Evolutionary conservation across 2,329 filamentous ascomycete genomes (phyloP).

Genomic region (Aspergillus ochraceus): DNA sequence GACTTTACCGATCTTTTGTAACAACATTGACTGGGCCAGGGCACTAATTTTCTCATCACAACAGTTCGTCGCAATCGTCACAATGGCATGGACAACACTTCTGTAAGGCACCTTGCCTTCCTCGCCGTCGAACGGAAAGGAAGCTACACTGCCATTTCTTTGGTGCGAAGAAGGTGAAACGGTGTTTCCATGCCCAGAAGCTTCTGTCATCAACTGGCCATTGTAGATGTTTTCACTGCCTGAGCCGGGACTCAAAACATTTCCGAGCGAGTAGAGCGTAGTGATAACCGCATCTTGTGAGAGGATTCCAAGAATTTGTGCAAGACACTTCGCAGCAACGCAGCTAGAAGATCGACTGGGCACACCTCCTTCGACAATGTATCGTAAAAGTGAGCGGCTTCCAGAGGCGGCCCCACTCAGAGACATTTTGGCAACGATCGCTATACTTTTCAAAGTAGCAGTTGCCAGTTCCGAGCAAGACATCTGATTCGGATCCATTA

Average conservation of each 20-base stretch:
- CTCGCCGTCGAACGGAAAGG: slow-evolving; percentile 70
- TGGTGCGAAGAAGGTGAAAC: slow-evolving; percentile 38
- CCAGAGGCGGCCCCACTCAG: slow-evolving; percentile 71
- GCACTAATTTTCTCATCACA: slow-evolving; percentile 90
- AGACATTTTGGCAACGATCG: slow-evolving; percentile 74
- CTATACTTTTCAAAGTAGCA: slow-evolving; percentile 77
- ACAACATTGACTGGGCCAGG: slow-evolving; percentile 87
- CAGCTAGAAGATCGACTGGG: slow-evolving; percentile 66
- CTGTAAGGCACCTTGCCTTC: slow-evolving; percentile 78
- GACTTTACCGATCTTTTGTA: slow-evolving; percentile 92
- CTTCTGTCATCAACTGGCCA: slow-evolving; percentile 28
- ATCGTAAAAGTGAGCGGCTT: slow-evolving; percentile 76
- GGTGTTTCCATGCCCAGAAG: slow-evolving; percentile 51
- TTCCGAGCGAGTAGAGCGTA: slow-evolving; percentile 93
- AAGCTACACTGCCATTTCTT: slow-evolving; percentile 56
- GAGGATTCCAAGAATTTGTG: slow-evolving; percentile 74
- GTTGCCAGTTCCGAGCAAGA: slow-evolving; percentile 73
- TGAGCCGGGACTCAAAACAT: slow-evolving; percentile 77
- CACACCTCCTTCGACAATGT: slow-evolving; percentile 78
- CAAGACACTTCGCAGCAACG: slow-evolving; percentile 80
- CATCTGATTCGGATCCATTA: slow-evolving; percentile 80
- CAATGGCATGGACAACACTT: slow-evolving; percentile 93
- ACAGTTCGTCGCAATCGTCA: slow-evolving; percentile 78
- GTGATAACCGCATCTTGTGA: slow-evolving; percentile 94
- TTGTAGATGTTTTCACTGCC: slow-evolving; percentile 48